A percentile compares a stretch with the other conserved stretches of the same genome.
These are phyloP conservation scores for Globisporangium camurandrum DNA, from an alignment of 352 stramenopile species.

Conservation along the genomic window DNA sequence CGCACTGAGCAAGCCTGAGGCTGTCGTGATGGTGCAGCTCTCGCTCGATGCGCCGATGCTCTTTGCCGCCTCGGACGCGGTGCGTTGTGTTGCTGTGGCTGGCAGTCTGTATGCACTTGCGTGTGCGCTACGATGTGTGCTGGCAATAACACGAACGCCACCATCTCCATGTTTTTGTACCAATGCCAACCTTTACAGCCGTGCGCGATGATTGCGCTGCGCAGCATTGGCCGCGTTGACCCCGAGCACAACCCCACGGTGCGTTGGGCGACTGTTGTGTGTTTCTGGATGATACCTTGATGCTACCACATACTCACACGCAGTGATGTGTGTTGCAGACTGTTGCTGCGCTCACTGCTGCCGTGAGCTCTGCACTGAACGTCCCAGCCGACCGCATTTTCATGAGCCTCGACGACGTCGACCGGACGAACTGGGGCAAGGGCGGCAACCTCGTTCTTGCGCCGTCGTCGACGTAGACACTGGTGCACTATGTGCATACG, in stretches of 20 bases:
- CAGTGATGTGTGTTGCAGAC: constrained; percentile 17
- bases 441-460: constrained; percentile 19
- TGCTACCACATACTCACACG: background rate
- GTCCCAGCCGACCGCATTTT: constrained; percentile 37
- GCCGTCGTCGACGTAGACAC: constrained; percentile 8
- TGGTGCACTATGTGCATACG: background rate
- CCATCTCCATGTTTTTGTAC: background rate
- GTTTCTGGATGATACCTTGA: background rate
- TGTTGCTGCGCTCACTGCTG: constrained; percentile 28
- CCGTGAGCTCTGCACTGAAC: constrained; percentile 30
- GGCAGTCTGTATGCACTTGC: background rate
- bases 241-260: constrained; percentile 39
- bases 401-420: constrained; percentile 48
- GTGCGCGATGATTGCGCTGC: constrained; percentile 45
- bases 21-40: constrained; percentile 51
- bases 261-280: background rate
- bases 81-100: constrained; percentile 12
- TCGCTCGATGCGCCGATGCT: constrained; percentile 43
- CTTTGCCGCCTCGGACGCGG: constrained; percentile 38
- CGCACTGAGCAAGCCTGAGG: constrained; percentile 42
- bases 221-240: constrained; percentile 49
- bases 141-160: background rate
- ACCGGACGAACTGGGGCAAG: constrained; percentile 38
- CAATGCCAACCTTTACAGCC: constrained; percentile 16
- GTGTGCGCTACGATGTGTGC: background rate